Conservation (phyloP, 1,139 yeast genomes). For the Pichia sorboxylosa region DNA sequence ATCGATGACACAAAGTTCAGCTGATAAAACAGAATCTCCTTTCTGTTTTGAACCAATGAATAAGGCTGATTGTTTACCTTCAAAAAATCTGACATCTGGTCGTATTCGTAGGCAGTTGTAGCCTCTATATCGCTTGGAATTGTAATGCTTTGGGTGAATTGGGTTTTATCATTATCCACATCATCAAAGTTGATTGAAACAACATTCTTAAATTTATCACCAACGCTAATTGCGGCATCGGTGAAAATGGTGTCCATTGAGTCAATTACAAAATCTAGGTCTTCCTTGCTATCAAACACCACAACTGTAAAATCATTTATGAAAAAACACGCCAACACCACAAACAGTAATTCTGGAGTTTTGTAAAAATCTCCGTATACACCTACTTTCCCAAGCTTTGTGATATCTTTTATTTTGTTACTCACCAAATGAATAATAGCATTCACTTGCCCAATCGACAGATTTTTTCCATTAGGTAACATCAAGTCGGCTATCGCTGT, state of each 20-base stretch:
- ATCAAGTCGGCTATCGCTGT: too few species aligned
- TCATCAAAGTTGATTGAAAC: not conserved
- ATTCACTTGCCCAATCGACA: conserved; percentile 14
- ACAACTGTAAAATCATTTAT: conserved; percentile 17
- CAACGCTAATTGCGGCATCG: not conserved
- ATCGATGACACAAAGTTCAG: conserved; percentile 51
- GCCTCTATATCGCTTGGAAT: conserved; percentile 1
- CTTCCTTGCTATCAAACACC: conserved; percentile 5
- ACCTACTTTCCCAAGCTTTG: conserved; percentile 12
- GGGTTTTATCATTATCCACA: not conserved
- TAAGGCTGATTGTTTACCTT: conserved; percentile 24
- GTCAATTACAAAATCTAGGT: conserved; percentile 4
- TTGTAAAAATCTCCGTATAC: conserved; percentile 14
- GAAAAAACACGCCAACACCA: conserved; percentile 19
- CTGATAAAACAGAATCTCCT: conserved; percentile 36
- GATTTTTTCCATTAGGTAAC: conserved; percentile 1
- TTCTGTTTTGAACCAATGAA: conserved; percentile 21
- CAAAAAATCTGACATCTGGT: conserved; percentile 13
- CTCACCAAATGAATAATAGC: conserved; percentile 13
- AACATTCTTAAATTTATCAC: not conserved
- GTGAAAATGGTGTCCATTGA: conserved; percentile 1
- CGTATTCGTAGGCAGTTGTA: conserved; percentile 9
- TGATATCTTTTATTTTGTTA: conserved; percentile 3
- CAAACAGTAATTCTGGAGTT: conserved; percentile 13
- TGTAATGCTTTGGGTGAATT: not conserved